Evolutionary conservation across 2,329 filamentous ascomycete species (phyloP).

Genomic region (Xylaria sp.): DNA sequence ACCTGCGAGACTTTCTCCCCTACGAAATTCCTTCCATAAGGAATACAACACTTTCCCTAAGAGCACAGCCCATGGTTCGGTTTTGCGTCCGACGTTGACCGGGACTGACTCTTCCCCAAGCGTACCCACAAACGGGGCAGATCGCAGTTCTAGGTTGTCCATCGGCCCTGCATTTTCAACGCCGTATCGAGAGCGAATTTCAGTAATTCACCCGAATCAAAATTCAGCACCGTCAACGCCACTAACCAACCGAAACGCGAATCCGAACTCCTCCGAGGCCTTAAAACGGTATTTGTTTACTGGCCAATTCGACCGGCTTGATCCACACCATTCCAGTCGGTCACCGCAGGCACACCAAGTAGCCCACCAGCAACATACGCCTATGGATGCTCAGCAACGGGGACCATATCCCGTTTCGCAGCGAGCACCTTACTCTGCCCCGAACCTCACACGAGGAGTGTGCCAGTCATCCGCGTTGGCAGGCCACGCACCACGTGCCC

Average conservation of each 20-base stretch:
- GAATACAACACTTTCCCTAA: constrained; percentile 50
- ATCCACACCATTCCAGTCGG: constrained; percentile 28
- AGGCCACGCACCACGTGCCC: constrained; percentile 36
- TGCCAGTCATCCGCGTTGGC: constrained; percentile 45
- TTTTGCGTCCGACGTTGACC: constrained; percentile 49
- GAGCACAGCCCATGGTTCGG: constrained; percentile 50
- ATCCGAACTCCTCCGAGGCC: constrained; percentile 58
- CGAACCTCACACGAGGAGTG: constrained; percentile 42
- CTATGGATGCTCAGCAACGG: constrained; percentile 20
- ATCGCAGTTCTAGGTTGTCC: constrained; percentile 65
- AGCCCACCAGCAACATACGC: constrained; percentile 33
- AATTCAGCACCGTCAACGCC: constrained; percentile 41
- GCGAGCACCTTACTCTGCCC: constrained; percentile 25
- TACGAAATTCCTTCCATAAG: constrained; percentile 54
- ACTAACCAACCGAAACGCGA: constrained; percentile 30
- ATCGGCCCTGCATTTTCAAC: constrained; percentile 77
- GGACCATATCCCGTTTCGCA: constrained; percentile 30
- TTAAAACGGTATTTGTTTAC: constrained; percentile 68
- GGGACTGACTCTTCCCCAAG: constrained; percentile 61
- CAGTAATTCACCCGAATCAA: constrained; percentile 59
- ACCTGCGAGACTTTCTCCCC: constrained; percentile 64
- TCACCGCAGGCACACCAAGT: constrained; percentile 25
- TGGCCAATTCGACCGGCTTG: constrained; percentile 46
- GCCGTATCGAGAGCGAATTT: constrained; percentile 70
- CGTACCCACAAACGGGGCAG: constrained; percentile 76